Evolutionary conservation across 169 alveolate genomes (phyloP), one percentile per base, ranked within the genome.

Genomic region (Plasmodium blacklocki): DNA sequence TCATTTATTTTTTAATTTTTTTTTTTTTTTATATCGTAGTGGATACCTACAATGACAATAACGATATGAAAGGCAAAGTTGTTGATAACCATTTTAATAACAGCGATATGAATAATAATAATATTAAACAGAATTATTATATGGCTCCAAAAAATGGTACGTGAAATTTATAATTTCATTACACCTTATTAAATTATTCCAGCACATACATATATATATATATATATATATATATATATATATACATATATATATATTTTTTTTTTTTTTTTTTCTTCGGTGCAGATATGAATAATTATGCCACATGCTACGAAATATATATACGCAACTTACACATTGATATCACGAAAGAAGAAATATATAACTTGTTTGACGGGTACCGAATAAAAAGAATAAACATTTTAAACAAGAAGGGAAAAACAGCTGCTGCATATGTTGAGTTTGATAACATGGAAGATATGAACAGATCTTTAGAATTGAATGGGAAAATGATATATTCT

Each of bases 351-450:
- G 80, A 80, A 29, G 90, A 80, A 39, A 59, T 80, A 19, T 80
- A 80, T 50, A 80, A 49, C 3, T 15, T 80, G 72, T 80, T 80
- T 29, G 80, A 80, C 21, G 90, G 90, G 2, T 80, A 80, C n/a
- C 90, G 80, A 26, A 80, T 80, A 68, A 80, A 32, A n/a, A 80
- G 80, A 59, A 72, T 80, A 7, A 80, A 67, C 29, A 67, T 80
- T 11, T 80, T 80, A 50, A 80, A 80, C 76, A 80, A 49, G 45
- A 80, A 80, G 12, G 90, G 80, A 0, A 80, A 80, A 52, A 80
- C 80, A 1, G 78, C 90, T 11, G 90, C 90, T 6, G 90, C 90
- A 3, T 80, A 80, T 62, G 80, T 80, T 9, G 90, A 80, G 29
- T 80, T 80, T 50, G 90, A 80, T 58, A 80, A 67, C 39, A 63